Evolutionary conservation across 1,284 basidiomycete genomes (phyloP).

Genomic region (Rhodotorula sp.): DNA sequence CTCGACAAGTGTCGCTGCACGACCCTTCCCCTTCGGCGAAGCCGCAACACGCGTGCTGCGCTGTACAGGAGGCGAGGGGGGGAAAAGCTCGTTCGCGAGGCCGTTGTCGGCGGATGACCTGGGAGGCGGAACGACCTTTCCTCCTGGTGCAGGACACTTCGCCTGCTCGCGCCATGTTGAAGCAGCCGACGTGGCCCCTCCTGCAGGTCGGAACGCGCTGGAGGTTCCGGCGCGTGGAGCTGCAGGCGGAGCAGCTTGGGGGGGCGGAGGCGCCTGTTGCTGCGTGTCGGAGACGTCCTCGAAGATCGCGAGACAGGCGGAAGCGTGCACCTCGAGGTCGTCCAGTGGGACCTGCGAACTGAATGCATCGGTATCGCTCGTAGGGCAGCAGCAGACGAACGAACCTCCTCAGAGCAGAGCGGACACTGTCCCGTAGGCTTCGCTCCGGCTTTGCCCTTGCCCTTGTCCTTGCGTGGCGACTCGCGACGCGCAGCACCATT

Average conservation of each 20-base stretch:
- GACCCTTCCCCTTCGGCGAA: constrained; percentile 2
- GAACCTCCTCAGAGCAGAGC: background rate
- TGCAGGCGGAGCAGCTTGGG: too few relatives aligned
- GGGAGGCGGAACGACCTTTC: background rate
- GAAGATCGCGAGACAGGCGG: too few relatives aligned
- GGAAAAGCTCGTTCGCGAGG: background rate
- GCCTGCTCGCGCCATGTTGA: too few relatives aligned
- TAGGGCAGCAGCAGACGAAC: too few relatives aligned
- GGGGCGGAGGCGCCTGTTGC: too few relatives aligned
- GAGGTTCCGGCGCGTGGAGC: background rate
- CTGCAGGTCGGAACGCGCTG: background rate
- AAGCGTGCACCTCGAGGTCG: too few relatives aligned
- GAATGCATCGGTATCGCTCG: too few relatives aligned
- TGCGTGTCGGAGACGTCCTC: too few relatives aligned
- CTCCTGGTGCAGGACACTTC: background rate
- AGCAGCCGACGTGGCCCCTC: background rate
- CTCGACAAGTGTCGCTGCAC: background rate
- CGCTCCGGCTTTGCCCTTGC: background rate
- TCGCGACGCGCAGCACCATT: background rate
- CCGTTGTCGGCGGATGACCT: background rate
- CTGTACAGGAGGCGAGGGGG: background rate
- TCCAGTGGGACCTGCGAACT: too few relatives aligned
- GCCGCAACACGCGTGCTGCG: background rate
- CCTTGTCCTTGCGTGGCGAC: constrained; percentile 4
- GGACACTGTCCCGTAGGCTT: background rate